These are phyloP conservation scores for Mycena amicta DNA, from an alignment of 768 basidiomycete genomes.

Conservation along the genomic window DNA sequence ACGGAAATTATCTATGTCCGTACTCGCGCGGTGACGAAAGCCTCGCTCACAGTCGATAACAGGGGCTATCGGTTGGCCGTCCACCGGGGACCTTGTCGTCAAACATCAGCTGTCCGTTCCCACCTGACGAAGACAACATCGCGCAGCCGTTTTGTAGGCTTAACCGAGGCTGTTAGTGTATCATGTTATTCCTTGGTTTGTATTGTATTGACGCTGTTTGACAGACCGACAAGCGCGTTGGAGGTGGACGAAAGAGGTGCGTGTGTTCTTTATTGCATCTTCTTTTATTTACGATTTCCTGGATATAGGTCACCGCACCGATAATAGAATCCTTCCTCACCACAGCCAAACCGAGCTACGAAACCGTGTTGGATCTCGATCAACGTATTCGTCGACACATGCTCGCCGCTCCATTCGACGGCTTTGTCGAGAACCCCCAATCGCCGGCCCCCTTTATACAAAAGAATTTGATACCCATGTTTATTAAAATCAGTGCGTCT, in stretches of 20 bases:
- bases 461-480: slow-evolving; percentile 33
- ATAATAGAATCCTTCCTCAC: slow-evolving; percentile 41
- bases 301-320: slow-evolving; percentile 34
- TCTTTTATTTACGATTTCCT: neutral
- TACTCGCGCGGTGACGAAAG: too few relatives aligned
- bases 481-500: slow-evolving; percentile 31
- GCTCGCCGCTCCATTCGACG: slow-evolving; percentile 6
- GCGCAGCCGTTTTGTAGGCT: slow-evolving; percentile 33
- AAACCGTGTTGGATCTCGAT: slow-evolving; percentile 45
- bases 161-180: slow-evolving; percentile 34
- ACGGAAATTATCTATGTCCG: slow-evolving; percentile 46
- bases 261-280: neutral
- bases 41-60: too few relatives aligned
- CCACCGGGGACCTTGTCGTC: slow-evolving; percentile 37
- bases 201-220: neutral
- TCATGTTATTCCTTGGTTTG: neutral
- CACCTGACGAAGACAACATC: slow-evolving; percentile 35
- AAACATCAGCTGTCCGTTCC: slow-evolving; percentile 39
- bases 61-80: slow-evolving; percentile 40
- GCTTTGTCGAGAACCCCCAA: slow-evolving; percentile 29
- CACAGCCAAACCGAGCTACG: slow-evolving; percentile 41
- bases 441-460: slow-evolving; percentile 34
- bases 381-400: slow-evolving; percentile 34
- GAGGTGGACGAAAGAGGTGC: slow-evolving; percentile 25
- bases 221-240: slow-evolving; percentile 16